These are phyloP conservation scores for Corinectria fuckeliana DNA, from an alignment of 2,329 filamentous ascomycete species.

Conservation along the genomic window DNA sequence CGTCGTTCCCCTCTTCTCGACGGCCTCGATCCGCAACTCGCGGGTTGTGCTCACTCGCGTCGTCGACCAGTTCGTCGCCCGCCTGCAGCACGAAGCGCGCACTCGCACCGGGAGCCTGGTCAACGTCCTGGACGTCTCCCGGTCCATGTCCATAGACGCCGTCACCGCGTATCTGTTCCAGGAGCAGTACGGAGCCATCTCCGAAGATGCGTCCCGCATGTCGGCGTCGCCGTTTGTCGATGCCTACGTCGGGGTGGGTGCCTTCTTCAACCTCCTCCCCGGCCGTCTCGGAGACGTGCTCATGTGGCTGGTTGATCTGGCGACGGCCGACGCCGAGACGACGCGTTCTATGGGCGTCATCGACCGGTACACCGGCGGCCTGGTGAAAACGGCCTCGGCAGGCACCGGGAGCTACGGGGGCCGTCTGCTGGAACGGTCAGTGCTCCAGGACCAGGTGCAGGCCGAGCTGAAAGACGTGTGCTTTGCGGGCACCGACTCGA, in stretches of 20 bases:
- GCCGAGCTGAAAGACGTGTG: conserved; percentile 61
- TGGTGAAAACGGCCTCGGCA: conserved; percentile 14
- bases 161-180: conserved; percentile 61
- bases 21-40: conserved; percentile 47
- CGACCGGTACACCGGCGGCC: conserved; percentile 13
- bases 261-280: conserved; percentile 1
- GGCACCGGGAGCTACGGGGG: conserved; percentile 4
- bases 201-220: conserved; percentile 10
- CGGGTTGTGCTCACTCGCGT: conserved; percentile 30
- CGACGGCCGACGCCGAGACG: neutral
- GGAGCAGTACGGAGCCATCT: conserved; percentile 47
- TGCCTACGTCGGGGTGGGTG: conserved; percentile 57
- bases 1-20: conserved; percentile 56
- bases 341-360: neutral
- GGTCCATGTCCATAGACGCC: conserved; percentile 59
- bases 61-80: conserved; percentile 44
- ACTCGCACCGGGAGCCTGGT: conserved; percentile 6
- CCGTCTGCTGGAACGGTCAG: neutral
- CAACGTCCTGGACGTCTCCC: conserved; percentile 56
- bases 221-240: conserved; percentile 53
- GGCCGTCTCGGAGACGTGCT: conserved; percentile 5
- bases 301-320: neutral
- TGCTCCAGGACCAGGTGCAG: conserved; percentile 43
- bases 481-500: conserved; percentile 62
- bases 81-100: conserved; percentile 45